Evolutionary conservation across 345 rosid genomes (phyloP), one percentile per base, ranked within the genome.

Genomic region (Populus nigra): DNA sequence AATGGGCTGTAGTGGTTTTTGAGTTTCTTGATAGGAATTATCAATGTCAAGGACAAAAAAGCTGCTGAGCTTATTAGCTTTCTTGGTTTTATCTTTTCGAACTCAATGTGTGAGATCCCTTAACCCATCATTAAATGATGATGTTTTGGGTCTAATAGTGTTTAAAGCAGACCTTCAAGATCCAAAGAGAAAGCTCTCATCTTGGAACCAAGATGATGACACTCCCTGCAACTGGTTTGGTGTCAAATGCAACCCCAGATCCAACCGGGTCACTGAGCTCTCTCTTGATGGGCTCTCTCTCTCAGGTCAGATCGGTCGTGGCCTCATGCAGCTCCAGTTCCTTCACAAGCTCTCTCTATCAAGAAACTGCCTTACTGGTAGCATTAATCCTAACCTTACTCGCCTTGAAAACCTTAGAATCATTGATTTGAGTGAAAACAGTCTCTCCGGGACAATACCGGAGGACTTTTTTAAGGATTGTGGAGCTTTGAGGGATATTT

Each of bases 381-480:
- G 79, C 49, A 76, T 94, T 59, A 88, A 89, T 81, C 82, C 94
- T 2, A 86, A 88, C 72, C 76, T 94, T 67, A 78, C 91, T 70
- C 88, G 63, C 62, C 81, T 86, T 5, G 82, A 84, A 35, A 76
- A 85, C 68, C 83, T 95, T 76, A 86, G 86, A 78, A 81, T 83
- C 33, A 69, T 95, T 63, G 93, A 95, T 65, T 77, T 77, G 69
- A 92, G 97, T 53, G 78, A 85, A 57, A 96, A 93, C 75, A 78
- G 84, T 33, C 76, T 93, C 9, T 89, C 97, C 10, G 99, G 97
- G 77, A 62, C 85, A 25, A 69, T 95, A 12, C 84, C 96, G 7
- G 91, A 88, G 65, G 94, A 87, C 15, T 88, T 93, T 77, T 95
- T 95, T 63, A 67, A 80, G 78, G 92, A 95, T 91, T 95, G 97